phyloP scores from a whole-genome alignment of 2,329 filamentous ascomycete genomes.

The Cladosporium sp. region DNA sequence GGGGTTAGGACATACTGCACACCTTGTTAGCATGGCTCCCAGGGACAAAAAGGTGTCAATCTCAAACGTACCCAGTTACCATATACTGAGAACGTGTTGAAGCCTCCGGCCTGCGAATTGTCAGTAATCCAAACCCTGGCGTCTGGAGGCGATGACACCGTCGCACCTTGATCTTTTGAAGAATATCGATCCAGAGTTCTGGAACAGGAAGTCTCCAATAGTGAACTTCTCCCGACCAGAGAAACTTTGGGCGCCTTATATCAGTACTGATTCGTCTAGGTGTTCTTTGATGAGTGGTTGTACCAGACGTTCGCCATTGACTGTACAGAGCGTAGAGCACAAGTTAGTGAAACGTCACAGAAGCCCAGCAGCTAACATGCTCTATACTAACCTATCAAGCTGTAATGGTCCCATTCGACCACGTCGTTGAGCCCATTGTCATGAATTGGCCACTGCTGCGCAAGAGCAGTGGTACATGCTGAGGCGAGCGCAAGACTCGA shows the following conservation, averaged over 20 bases:
- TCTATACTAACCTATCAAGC: slow-evolving; percentile 53
- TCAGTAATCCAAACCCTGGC: background rate
- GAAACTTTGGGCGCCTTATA: background rate
- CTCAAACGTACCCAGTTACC: slow-evolving; percentile 58
- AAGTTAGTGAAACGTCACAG: background rate
- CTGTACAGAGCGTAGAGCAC: slow-evolving; percentile 24
- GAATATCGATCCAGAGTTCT: slow-evolving; percentile 67
- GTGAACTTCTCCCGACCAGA: slow-evolving; percentile 74
- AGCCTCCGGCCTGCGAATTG: slow-evolving; percentile 58
- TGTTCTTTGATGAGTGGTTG: background rate
- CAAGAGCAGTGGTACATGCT: slow-evolving; percentile 23
- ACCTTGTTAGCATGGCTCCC: background rate
- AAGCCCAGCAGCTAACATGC: background rate
- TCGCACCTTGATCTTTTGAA: slow-evolving; percentile 73
- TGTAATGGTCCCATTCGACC: slow-evolving; percentile 51
- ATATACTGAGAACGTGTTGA: slow-evolving; percentile 78
- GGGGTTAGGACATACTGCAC: background rate
- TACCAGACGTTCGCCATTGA: slow-evolving; percentile 61
- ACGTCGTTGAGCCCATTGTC: slow-evolving; percentile 50
- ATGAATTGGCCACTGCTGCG: slow-evolving; percentile 47
- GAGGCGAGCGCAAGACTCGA: slow-evolving; percentile 1
- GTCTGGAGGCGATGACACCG: background rate
- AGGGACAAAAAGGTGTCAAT: background rate
- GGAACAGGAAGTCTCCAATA: slow-evolving; percentile 66
- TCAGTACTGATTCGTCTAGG: background rate